Evolutionary conservation across 2,329 filamentous ascomycete genomes (phyloP).

Genomic region (Penicillium sclerotiorum): DNA sequence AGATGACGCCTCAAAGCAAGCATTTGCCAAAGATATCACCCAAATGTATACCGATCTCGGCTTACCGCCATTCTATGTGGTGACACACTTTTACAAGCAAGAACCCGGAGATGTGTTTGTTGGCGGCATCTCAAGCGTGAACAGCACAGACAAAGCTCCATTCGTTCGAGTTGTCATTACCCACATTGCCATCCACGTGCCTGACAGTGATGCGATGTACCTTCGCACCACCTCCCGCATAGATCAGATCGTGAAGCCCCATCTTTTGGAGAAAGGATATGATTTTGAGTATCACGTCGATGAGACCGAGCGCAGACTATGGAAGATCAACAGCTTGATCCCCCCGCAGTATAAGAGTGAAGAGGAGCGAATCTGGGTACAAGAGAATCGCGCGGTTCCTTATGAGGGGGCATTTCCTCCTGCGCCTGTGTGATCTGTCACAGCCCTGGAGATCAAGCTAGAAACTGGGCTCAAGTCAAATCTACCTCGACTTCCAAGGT

Average conservation of each 20-base stretch:
- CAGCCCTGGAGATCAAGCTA: too few species aligned
- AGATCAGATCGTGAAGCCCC: constrained; percentile 18
- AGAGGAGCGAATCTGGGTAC: constrained; percentile 14
- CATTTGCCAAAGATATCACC: constrained; percentile 27
- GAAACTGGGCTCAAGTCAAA: too few species aligned
- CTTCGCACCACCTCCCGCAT: constrained; percentile 5
- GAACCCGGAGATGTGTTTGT: constrained; percentile 13
- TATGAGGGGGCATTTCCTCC: constrained; percentile 14
- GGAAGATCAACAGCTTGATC: constrained; percentile 26
- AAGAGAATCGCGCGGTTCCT: constrained; percentile 13
- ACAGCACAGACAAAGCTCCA: background rate
- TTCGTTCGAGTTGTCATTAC: constrained; percentile 23
- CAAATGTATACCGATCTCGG: constrained; percentile 25
- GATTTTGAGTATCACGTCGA: constrained; percentile 27
- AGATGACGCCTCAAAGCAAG: constrained; percentile 11
- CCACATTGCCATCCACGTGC: constrained; percentile 20
- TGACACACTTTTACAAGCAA: constrained; percentile 27
- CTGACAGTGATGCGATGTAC: constrained; percentile 9
- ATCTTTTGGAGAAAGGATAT: constrained; percentile 20
- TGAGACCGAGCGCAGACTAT: constrained; percentile 23
- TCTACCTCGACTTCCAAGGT: too few species aligned
- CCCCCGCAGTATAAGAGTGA: constrained; percentile 20
- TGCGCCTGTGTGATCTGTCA: too few species aligned
- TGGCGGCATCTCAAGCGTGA: constrained; percentile 8
- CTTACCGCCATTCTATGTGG: constrained; percentile 34